Evolutionary conservation across 2,329 filamentous ascomycete genomes (phyloP).

Genomic region (Fusarium aywerte): DNA sequence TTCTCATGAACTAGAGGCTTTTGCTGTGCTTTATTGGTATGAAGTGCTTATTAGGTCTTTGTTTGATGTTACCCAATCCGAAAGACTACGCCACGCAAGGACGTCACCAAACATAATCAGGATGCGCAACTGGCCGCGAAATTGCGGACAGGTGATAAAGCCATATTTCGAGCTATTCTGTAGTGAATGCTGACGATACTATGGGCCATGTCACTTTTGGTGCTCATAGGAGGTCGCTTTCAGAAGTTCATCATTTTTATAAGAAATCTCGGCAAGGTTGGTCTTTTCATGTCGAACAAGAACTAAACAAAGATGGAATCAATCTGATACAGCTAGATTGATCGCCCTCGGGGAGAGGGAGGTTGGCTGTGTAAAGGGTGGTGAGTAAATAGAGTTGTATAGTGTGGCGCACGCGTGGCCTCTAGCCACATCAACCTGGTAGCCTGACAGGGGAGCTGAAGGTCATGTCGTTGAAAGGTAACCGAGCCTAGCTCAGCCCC

Average conservation of each 20-base stretch:
- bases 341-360: background rate
- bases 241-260: background rate
- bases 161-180: background rate
- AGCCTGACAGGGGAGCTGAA: slow-evolving; percentile 11
- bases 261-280: background rate
- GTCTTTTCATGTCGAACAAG: background rate
- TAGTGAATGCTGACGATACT: too few relatives aligned
- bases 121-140: slow-evolving; percentile 27
- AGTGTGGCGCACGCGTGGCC: slow-evolving; percentile 37
- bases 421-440: slow-evolving; percentile 19
- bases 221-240: background rate
- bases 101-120: slow-evolving; percentile 18
- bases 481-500: slow-evolving; percentile 40
- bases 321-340: slow-evolving; percentile 1
- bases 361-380: slow-evolving; percentile 7
- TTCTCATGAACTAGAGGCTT: background rate
- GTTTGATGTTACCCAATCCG: slow-evolving; percentile 2
- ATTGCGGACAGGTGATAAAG: background rate
- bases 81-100: slow-evolving; percentile 22
- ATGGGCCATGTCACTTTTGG: background rate
- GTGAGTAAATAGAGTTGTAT: background rate
- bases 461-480: background rate
- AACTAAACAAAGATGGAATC: background rate
- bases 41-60: slow-evolving; percentile 1
- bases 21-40: background rate